Conservation (phyloP, 139 green algal species). For the Auxenochlorella pyrenoidosa region DNA sequence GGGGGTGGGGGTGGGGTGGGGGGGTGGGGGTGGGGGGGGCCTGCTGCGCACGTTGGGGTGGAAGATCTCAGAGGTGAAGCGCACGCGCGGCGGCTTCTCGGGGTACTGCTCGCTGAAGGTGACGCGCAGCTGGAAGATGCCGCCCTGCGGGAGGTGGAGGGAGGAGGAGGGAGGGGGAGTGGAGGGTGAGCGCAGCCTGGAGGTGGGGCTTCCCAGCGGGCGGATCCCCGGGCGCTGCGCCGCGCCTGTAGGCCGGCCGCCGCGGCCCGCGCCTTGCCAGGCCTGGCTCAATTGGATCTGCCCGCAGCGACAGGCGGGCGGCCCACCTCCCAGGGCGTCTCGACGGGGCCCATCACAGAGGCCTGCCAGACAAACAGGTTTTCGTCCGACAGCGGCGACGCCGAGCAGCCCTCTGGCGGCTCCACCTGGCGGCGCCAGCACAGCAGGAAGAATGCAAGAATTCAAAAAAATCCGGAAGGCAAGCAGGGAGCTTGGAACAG, state of each 20-base stretch:
- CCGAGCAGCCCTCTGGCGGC: slow-evolving; percentile 72
- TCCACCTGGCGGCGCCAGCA: slow-evolving; percentile 57
- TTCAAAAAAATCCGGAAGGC: background rate
- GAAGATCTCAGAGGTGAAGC: slow-evolving; percentile 89
- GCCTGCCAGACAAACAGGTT: slow-evolving; percentile 49
- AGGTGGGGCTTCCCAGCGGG: no score
- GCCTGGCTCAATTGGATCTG: background rate
- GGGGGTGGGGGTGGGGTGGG: no score
- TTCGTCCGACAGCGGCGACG: slow-evolving; percentile 69
- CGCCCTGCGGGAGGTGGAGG: slow-evolving; percentile 51
- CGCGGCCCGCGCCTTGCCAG: no score
- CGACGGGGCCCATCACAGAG: slow-evolving; percentile 31
- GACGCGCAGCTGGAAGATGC: slow-evolving; percentile 89
- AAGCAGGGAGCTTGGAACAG: background rate
- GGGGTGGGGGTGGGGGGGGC: no score
- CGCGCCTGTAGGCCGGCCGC: background rate
- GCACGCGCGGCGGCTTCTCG: slow-evolving; percentile 90
- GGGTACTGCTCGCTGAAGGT: slow-evolving; percentile 80
- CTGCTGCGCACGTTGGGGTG: slow-evolving; percentile 74
- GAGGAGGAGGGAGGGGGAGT: background rate
- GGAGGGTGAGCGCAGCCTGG: background rate
- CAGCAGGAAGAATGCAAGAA: background rate
- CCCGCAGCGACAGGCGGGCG: background rate
- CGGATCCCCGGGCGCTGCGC: no score
- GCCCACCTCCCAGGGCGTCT: slow-evolving; percentile 45